A percentile compares a stretch with the other conserved stretches of the same genome.
Evolutionary conservation across 2,329 filamentous ascomycete genomes (phyloP).

Genomic region (Incumbomyces delicatus): DNA sequence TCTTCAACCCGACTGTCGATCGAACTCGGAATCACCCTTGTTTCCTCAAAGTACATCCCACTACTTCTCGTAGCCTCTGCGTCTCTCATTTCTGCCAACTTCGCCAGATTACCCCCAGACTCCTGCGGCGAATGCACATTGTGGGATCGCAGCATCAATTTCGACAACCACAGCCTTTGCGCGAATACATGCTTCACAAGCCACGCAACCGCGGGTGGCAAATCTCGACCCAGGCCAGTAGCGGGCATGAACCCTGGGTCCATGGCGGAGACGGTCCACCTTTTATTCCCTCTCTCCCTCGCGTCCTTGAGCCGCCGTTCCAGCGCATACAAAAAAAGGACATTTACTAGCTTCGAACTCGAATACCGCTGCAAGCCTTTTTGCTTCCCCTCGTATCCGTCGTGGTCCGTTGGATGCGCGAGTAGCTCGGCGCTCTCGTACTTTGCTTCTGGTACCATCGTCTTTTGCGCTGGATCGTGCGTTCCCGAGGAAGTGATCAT

Average conservation of each 20-base stretch:
- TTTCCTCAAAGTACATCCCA: slow-evolving; percentile 38
- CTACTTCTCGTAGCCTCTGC: slow-evolving; percentile 26
- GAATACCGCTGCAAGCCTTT: slow-evolving; percentile 34
- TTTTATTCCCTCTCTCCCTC: slow-evolving; percentile 10
- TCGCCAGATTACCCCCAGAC: slow-evolving; percentile 33
- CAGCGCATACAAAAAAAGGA: slow-evolving; percentile 41
- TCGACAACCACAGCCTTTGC: slow-evolving; percentile 28
- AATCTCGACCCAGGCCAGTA: slow-evolving; percentile 33
- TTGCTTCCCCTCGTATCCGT: slow-evolving; percentile 1
- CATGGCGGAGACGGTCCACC: slow-evolving; percentile 34
- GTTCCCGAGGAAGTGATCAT: slow-evolving; percentile 37
- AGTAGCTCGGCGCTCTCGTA: slow-evolving; percentile 39
- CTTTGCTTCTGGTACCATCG: slow-evolving; percentile 33
- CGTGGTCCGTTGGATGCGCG: slow-evolving; percentile 31
- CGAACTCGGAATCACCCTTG: slow-evolving; percentile 32
- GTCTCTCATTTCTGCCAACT: slow-evolving; percentile 27
- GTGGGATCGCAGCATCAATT: slow-evolving; percentile 20
- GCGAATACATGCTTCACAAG: slow-evolving; percentile 30
- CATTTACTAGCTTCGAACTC: slow-evolving; percentile 39
- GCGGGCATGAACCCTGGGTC: slow-evolving; percentile 43
- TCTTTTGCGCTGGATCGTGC: slow-evolving; percentile 39
- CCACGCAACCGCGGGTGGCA: slow-evolving; percentile 11
- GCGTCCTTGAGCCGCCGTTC: slow-evolving; percentile 25
- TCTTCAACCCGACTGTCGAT: slow-evolving; percentile 33
- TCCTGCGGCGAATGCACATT: slow-evolving; percentile 34